Evolutionary conservation across 208 protist species (phyloP).

Genomic region (Leishmania major): DNA sequence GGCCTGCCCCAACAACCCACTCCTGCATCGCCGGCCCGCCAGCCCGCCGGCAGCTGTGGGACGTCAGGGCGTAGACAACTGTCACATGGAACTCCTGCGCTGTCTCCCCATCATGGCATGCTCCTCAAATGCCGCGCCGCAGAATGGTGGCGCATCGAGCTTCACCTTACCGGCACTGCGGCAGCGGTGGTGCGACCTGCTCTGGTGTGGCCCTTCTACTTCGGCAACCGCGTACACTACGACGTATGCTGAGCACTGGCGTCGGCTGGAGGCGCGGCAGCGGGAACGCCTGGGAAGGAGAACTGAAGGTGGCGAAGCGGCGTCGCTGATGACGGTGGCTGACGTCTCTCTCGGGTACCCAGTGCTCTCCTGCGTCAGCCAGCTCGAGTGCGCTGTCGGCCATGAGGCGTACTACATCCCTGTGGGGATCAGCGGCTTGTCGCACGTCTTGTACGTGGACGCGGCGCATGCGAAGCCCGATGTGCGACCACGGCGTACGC

Average conservation of each 20-base stretch:
- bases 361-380: not conserved
- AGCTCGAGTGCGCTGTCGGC: not conserved
- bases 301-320: not conserved
- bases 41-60: not conserved
- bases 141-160: not conserved
- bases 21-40: constrained; percentile 20
- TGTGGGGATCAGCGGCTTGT: constrained; percentile 62
- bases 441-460: constrained; percentile 56
- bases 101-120: not conserved
- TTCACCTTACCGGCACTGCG: not conserved
- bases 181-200: not conserved
- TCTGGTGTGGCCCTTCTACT: constrained; percentile 5
- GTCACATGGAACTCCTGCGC: not conserved
- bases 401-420: constrained; percentile 28
- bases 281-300: not conserved
- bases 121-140: not conserved
- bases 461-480: constrained; percentile 41
- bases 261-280: not conserved
- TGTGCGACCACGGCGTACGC: constrained; percentile 29
- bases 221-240: constrained; percentile 1
- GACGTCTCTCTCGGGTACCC: constrained; percentile 34
- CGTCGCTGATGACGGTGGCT: not conserved
- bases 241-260: constrained; percentile 30
- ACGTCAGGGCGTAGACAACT: not conserved
- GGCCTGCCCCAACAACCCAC: constrained; percentile 69